These are phyloP conservation scores for Pistacia vera DNA, from an alignment of 345 rosid species.

Conservation along the genomic window DNA sequence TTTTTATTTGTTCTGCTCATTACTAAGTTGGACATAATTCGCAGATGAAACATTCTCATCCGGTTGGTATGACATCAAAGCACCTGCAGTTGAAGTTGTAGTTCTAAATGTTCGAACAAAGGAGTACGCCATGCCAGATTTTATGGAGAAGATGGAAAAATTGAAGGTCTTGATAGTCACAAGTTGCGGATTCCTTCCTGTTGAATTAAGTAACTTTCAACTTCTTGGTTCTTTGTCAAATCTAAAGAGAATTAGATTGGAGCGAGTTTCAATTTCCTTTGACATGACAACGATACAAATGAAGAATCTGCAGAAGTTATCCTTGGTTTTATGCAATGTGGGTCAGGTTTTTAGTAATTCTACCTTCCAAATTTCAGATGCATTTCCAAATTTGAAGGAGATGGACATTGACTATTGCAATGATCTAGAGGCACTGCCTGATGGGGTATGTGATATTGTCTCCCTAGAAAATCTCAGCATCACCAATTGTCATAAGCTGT, in stretches of 20 bases:
- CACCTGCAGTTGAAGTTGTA: slow-evolving; percentile 42
- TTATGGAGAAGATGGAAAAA: slow-evolving; percentile 41
- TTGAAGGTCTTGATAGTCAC: slow-evolving; percentile 45
- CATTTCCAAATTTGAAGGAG: slow-evolving; percentile 42
- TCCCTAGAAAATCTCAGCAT: slow-evolving; percentile 44
- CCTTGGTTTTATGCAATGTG: slow-evolving; percentile 41
- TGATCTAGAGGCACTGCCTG: slow-evolving; percentile 37
- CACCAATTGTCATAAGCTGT: slow-evolving; percentile 53
- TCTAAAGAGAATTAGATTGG: slow-evolving; percentile 55
- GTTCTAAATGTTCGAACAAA: slow-evolving; percentile 41
- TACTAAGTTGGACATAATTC: not conserved
- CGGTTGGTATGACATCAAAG: slow-evolving; percentile 34
- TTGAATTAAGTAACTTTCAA: slow-evolving; percentile 36
- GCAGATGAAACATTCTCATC: slow-evolving; percentile 53
- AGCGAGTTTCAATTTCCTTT: slow-evolving; percentile 27
- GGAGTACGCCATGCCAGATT: slow-evolving; percentile 43
- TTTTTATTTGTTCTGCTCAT: not conserved
- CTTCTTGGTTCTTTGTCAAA: slow-evolving; percentile 34
- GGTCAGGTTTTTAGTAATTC: not conserved
- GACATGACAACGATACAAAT: slow-evolving; percentile 13
- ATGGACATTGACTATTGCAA: slow-evolving; percentile 49
- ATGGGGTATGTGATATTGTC: slow-evolving; percentile 26
- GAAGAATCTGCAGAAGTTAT: slow-evolving; percentile 37
- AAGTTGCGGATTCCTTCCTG: slow-evolving; percentile 30
- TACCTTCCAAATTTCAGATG: slow-evolving; percentile 7